Base-by-base conservation (phyloP, 768 basidiomycete species). In the Collybiopsis luxurians region DNA sequence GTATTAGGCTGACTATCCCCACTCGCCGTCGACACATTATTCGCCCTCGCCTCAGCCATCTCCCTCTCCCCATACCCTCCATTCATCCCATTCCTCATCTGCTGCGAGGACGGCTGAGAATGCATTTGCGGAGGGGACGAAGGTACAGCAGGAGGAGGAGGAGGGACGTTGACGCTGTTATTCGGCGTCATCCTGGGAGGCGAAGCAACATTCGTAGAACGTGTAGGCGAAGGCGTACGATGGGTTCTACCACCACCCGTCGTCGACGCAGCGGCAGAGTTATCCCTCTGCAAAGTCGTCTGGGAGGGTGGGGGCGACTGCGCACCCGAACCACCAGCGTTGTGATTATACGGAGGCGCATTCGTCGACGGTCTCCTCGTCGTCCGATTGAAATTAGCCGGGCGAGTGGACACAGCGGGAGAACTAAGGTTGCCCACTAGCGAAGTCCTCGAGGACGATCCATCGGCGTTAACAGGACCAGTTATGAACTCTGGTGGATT, bases 401-500 rank as follows among this genome's bases (percentile, higher is more conserved):
- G 71, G 34, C 82, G 84, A 50, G 77, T 83, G 0, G 81, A 58
- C 34, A 19, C 23, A 1, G 46, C 13, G 19, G 46, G 31, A 48
- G 58, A 34, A 26, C 19, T 24, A 31, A n/a, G 21, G 48, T 19
- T 52, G 23, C 28, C 19, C 24, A 1, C 1, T 39, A 51, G n/a
- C 23, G 56, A 53, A 24, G 56, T n/a, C 3, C 51, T 31, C 17
- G 36, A 54, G 12, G 45, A 19, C 17, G 27, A 27, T 9, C 38
- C 43, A 19, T 53, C 39, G 31, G 17, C 9, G 19, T 11, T 36
- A 13, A 31, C 27, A 5, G 43, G n/a, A 23, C 30, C 52, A 0
- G 56, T 39, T 1, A 48, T 26, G 31, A 56, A 44, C n/a, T 49
- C 69, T 17, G 93, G 94, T 7, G 93, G 83, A 61, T 97, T 93